phyloP scores from a whole-genome alignment of 2,329 filamentous ascomycete species.

The Trichoderma sp. region DNA sequence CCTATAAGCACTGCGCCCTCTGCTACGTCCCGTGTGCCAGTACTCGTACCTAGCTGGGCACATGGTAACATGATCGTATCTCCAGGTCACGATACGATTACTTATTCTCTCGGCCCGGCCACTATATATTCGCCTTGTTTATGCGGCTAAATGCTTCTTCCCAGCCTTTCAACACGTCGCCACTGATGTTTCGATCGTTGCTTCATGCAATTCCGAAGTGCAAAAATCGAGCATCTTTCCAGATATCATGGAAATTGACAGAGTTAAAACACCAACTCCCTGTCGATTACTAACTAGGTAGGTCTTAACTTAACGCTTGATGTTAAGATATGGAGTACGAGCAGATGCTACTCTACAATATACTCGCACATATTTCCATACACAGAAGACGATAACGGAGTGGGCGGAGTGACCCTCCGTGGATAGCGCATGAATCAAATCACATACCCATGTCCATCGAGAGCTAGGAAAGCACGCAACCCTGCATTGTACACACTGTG shows the following conservation, averaged over 20 bases:
- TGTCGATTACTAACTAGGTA: neutral
- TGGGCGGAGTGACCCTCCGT: neutral
- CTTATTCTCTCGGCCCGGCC: neutral
- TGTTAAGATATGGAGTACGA: neutral
- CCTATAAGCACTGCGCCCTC: neutral
- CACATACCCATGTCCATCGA: neutral
- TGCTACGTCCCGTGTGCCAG: neutral
- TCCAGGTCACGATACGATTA: neutral
- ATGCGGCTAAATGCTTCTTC: neutral
- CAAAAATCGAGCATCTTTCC: neutral
- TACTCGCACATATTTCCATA: neutral
- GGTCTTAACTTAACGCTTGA: neutral
- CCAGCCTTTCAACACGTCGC: neutral
- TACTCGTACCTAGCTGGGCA: neutral
- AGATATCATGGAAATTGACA: neutral
- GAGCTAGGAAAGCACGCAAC: neutral
- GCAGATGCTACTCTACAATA: neutral
- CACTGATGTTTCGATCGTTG: neutral
- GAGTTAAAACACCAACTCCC: neutral
- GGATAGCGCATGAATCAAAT: constrained; percentile 3
- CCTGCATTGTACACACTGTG: neutral
- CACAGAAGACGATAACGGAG: neutral
- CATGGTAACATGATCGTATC: neutral
- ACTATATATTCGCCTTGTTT: neutral
- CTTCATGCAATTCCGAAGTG: neutral